Evolutionary conservation across 106 monocot species (phyloP).

Genomic region (Dioscorea dumetorum): DNA sequence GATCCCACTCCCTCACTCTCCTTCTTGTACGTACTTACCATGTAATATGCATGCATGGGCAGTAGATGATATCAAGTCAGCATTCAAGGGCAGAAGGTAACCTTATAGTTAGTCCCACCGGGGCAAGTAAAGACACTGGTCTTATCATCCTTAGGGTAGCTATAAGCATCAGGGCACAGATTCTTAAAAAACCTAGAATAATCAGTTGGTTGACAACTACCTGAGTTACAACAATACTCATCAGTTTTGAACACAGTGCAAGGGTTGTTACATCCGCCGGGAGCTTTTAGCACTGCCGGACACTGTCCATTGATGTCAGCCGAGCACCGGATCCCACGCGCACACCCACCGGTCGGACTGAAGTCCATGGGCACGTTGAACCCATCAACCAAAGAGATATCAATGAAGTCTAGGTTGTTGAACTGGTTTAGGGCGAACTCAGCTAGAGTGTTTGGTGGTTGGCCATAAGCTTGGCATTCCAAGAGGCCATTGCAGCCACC

Average conservation of each 20-base stretch:
- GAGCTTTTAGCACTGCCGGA: conserved; percentile 10
- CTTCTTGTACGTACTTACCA: no score
- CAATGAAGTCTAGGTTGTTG: conserved; percentile 29
- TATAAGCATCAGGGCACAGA: no score
- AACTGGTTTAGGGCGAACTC: conserved; percentile 28
- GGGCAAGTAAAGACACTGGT: conserved; percentile 26
- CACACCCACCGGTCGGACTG: background rate
- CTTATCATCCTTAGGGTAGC: no score
- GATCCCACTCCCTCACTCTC: no score
- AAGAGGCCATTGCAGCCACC: no score
- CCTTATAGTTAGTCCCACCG: conserved; percentile 11
- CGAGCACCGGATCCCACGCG: no score
- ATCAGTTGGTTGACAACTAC: conserved; percentile 15
- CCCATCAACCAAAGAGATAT: conserved; percentile 42
- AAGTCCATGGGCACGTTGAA: conserved; percentile 23
- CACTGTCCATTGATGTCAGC: no score
- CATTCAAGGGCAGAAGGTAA: conserved; percentile 10
- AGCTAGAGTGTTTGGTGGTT: conserved; percentile 35
- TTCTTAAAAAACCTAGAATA: conserved; percentile 18
- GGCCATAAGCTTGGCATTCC: no score
- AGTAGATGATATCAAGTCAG: no score
- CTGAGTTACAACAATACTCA: conserved; percentile 9
- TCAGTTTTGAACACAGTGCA: conserved; percentile 13
- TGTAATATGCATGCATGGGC: no score
- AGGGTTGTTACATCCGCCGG: conserved; percentile 9